Evolutionary conservation across 257 asterid species (phyloP).

Genomic region (Perilla frutescens): DNA sequence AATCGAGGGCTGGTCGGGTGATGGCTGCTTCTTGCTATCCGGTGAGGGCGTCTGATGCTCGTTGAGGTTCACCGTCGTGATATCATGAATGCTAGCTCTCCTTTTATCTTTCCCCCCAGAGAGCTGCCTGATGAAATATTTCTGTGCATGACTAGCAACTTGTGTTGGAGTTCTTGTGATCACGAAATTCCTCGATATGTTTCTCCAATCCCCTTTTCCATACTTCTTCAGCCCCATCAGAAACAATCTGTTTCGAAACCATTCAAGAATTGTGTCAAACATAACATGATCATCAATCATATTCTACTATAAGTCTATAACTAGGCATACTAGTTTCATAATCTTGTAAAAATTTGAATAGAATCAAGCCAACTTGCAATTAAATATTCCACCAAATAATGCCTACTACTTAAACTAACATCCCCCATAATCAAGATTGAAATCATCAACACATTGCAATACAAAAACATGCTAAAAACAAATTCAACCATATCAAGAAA

Average conservation of each 20-base stretch:
- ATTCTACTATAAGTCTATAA: neutral
- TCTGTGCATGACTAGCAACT: conserved; percentile 99
- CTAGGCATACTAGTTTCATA: neutral
- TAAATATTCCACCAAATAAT: neutral
- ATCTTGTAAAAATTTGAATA: neutral
- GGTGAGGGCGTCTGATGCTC: conserved; percentile 61
- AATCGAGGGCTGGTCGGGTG: conserved; percentile 50
- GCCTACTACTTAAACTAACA: neutral
- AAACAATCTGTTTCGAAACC: conserved; percentile 60
- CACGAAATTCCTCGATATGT: conserved; percentile 86
- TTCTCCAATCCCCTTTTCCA: conserved; percentile 99
- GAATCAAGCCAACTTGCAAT: neutral
- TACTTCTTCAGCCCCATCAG: conserved; percentile 92
- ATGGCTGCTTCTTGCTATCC: conserved; percentile 49
- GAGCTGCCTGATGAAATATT: conserved; percentile 88
- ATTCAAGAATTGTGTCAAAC: conserved; percentile 29
- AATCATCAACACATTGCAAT: neutral
- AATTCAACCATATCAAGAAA: neutral
- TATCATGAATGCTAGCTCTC: conserved; percentile 96
- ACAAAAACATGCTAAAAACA: neutral
- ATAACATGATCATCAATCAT: neutral
- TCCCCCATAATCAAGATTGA: conserved; percentile 16
- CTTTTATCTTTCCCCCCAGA: conserved; percentile 91
- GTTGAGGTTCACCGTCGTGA: conserved; percentile 72
- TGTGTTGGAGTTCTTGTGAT: conserved; percentile 94